A percentile compares a stretch with the other conserved stretches of the same genome.
These are phyloP conservation scores for Phialophora tarda DNA, from an alignment of 2,329 filamentous ascomycete genomes.

Conservation along the genomic window DNA sequence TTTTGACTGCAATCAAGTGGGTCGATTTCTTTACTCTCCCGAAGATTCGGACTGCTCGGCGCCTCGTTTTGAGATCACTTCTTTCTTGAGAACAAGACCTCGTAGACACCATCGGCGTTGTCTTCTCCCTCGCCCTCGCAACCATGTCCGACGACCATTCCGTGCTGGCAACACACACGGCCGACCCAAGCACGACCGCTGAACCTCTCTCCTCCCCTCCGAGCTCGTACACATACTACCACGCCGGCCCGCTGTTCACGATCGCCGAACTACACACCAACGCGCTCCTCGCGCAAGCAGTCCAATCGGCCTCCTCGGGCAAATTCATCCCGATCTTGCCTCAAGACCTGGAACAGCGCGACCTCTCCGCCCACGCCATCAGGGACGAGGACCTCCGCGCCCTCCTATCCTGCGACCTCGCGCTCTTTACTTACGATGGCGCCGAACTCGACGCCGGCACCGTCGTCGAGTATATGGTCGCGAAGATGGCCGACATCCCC, in stretches of 20 bases:
- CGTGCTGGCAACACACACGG: constrained; percentile 29
- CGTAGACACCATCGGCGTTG: too few relatives aligned
- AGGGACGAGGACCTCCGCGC: constrained; percentile 38
- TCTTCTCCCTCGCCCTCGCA: neutral
- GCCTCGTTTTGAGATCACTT: too few relatives aligned
- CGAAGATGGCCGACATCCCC: constrained; percentile 40
- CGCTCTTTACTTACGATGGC: constrained; percentile 40
- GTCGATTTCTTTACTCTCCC: too few relatives aligned
- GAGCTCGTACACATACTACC: constrained; percentile 39
- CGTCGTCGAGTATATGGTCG: constrained; percentile 40
- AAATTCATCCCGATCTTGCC: constrained; percentile 39
- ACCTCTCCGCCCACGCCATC: constrained; percentile 38
- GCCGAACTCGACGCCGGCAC: constrained; percentile 40
- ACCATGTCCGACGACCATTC: constrained; percentile 6
- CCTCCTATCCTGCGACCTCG: constrained; percentile 38
- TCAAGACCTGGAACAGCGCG: constrained; percentile 39
- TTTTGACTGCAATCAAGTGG: too few relatives aligned
- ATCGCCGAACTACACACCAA: constrained; percentile 40
- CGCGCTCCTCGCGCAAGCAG: constrained; percentile 33
- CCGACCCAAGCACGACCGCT: constrained; percentile 15
- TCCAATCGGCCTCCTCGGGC: constrained; percentile 30
- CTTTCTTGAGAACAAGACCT: too few relatives aligned
- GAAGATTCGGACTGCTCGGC: too few relatives aligned
- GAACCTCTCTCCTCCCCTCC: constrained; percentile 24
- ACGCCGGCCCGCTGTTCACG: constrained; percentile 40